These are phyloP conservation scores for Setomelanomma holmii DNA, from an alignment of 2,329 filamentous ascomycete genomes.

Conservation along the genomic window DNA sequence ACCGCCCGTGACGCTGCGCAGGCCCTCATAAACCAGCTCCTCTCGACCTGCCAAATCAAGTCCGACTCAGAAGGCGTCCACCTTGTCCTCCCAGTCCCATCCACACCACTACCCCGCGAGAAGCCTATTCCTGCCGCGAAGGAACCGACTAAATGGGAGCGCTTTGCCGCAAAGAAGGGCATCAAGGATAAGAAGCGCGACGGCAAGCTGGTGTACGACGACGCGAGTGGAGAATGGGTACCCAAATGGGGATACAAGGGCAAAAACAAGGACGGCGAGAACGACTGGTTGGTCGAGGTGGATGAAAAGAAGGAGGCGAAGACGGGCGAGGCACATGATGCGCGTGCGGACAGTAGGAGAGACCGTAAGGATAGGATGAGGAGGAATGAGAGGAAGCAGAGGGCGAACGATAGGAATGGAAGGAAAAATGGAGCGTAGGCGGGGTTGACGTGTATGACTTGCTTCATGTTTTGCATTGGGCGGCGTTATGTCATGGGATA, in stretches of 20 bases:
- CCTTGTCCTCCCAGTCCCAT: conserved; percentile 74
- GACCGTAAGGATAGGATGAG: conserved; percentile 60
- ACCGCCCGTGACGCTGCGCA: conserved; percentile 90
- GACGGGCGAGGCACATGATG: conserved; percentile 65
- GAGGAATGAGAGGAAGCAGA: conserved; percentile 53
- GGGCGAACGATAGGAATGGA: conserved; percentile 69
- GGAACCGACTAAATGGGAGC: conserved; percentile 90
- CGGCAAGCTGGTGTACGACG: conserved; percentile 82
- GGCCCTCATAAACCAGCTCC: conserved; percentile 90
- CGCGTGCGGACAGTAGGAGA: conserved; percentile 65
- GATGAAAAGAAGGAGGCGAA: conserved; percentile 74
- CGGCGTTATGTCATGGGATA: background rate
- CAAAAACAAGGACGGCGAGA: conserved; percentile 82
- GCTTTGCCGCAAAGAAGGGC: conserved; percentile 95
- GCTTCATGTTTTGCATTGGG: background rate
- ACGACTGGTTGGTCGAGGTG: conserved; percentile 92
- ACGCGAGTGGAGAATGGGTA: conserved; percentile 85
- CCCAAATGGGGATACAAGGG: conserved; percentile 95
- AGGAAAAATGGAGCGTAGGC: conserved; percentile 51
- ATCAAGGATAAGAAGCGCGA: conserved; percentile 89
- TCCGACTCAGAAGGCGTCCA: conserved; percentile 75
- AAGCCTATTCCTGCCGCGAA: conserved; percentile 87
- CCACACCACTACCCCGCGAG: conserved; percentile 81
- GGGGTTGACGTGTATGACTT: background rate
- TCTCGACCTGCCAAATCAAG: conserved; percentile 82